Conservation (phyloP, 2,329 filamentous ascomycete genomes). For the Cytospora leucostoma region DNA sequence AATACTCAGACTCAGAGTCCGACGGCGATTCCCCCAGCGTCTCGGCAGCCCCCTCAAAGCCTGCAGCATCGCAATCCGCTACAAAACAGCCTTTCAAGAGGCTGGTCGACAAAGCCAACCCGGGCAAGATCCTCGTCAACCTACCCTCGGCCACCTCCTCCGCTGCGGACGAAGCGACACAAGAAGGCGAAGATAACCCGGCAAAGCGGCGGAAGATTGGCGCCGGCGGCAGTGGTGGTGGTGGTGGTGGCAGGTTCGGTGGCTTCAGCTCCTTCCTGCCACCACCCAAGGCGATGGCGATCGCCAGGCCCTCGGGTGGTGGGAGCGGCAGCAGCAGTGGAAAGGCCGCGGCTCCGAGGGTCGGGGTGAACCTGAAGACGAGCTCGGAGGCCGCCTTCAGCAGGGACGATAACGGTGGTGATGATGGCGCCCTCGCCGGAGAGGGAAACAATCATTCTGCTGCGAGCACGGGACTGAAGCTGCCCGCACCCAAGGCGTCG, state of each 20-base stretch:
- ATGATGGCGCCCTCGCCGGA: slow-evolving; percentile 26
- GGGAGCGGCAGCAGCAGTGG: slow-evolving; percentile 31
- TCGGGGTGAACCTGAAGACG: slow-evolving; percentile 76
- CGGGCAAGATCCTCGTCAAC: slow-evolving; percentile 81
- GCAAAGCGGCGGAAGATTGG: slow-evolving; percentile 68
- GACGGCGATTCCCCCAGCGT: slow-evolving; percentile 48
- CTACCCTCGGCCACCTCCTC: slow-evolving; percentile 60
- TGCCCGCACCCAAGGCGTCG: slow-evolving; percentile 44
- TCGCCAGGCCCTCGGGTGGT: slow-evolving; percentile 31
- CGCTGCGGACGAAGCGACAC: slow-evolving; percentile 38
- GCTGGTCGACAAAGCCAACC: slow-evolving; percentile 77
- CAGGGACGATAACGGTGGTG: slow-evolving; percentile 44
- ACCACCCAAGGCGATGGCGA: slow-evolving; percentile 67
- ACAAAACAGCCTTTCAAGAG: slow-evolving; percentile 71
- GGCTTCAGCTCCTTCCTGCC: slow-evolving; percentile 87
- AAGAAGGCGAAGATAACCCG: slow-evolving; percentile 57
- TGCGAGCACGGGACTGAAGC: slow-evolving; percentile 33
- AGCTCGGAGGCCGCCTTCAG: slow-evolving; percentile 81
- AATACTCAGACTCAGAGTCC: slow-evolving; percentile 81
- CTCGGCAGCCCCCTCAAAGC: slow-evolving; percentile 16
- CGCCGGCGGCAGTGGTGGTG: neutral
- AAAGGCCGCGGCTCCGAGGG: slow-evolving; percentile 45
- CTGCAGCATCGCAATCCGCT: slow-evolving; percentile 29
- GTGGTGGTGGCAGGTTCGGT: slow-evolving; percentile 63
- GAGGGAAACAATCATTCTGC: slow-evolving; percentile 25